Evolutionary conservation across 2,329 filamentous ascomycete genomes (phyloP), one percentile per base, ranked within the genome.

Genomic region (Didymella pinodella): DNA sequence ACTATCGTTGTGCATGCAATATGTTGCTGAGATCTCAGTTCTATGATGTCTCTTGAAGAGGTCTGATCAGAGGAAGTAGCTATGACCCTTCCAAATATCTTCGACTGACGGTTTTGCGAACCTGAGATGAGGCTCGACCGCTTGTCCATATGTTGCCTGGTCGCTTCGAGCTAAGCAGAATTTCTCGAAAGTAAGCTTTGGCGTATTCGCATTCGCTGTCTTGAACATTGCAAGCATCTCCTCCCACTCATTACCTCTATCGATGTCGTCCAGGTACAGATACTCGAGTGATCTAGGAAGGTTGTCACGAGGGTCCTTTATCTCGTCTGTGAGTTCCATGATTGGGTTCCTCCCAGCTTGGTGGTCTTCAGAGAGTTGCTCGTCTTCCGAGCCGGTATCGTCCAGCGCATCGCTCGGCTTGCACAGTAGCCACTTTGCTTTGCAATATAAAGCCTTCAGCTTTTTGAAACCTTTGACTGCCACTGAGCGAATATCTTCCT

Each of bases 241-340:
- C 2, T 51, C 3, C 50, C 50, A 59, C 18, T 59, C 46, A 1
- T 47, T 40, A 11, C 26, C 29, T 10, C 41, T 34, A 20, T 48
- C 32, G 22, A 26, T 6, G 18, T 50, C 46, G 7, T 54, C 40
- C n/a, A 59, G 18, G 14, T 36, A 54, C 8, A 59, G 32, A 18
- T 59, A 54, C 36, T 59, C 50, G 16, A 59, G 29, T 11, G 50
- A 54, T 16, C 26, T 28, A 1, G 57, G 57, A 29, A 59, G 57
- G 7, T 54, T 54, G 11, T 54, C 41, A n/a, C 51, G 40, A 11
- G 47, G 50, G 8, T 59, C 57, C 11, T 32, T 32, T 12, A 32
- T 14, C 31, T 14, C 31, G 12, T 32, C 11, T 32, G 31, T 25
- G 40, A 20, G 6, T 7, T 44, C 10, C 12, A 28, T 34, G 3